phyloP scores from a whole-genome alignment of 83 land plant species.

The Thuja plicata region DNA sequence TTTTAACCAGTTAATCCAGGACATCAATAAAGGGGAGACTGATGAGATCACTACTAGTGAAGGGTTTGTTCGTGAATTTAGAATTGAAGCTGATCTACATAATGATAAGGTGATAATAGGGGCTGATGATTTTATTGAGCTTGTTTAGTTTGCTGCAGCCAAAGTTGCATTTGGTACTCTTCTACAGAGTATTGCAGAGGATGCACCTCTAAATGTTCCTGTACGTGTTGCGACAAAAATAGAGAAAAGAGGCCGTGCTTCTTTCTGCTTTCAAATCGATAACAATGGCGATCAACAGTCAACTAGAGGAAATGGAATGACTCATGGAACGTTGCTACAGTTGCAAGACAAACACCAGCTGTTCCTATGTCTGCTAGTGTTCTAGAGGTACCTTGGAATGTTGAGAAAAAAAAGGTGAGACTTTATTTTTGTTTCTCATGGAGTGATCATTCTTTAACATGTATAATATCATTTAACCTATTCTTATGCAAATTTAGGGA shows the following conservation, averaged over 20 bases:
- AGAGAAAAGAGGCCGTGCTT: slow-evolving; percentile 1
- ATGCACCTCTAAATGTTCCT: slow-evolving; percentile 2
- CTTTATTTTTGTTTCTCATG: too few species aligned
- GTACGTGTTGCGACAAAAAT: slow-evolving; percentile 1
- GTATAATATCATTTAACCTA: too few species aligned
- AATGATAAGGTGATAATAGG: not conserved
- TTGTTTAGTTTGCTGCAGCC: slow-evolving; percentile 10
- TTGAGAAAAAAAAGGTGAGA: too few species aligned
- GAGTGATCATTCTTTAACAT: too few species aligned
- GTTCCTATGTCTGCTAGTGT: slow-evolving; percentile 1
- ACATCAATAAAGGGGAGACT: not conserved
- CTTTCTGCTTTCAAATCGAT: slow-evolving; percentile 5
- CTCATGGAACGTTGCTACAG: slow-evolving; percentile 1
- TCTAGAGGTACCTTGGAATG: not conserved
- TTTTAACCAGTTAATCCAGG: slow-evolving; percentile 8
- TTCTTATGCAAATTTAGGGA: too few species aligned
- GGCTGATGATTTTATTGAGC: slow-evolving; percentile 1
- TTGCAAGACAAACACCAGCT: not conserved
- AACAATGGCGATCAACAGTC: not conserved
- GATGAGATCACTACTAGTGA: not conserved
- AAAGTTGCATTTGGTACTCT: slow-evolving; percentile 15
- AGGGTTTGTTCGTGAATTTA: not conserved
- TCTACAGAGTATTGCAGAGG: slow-evolving; percentile 12
- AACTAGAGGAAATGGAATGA: not conserved
- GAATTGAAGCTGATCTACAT: not conserved